Evolutionary conservation across 352 stramenopile genomes (phyloP).

Genomic region (Pythium brachiatum): DNA sequence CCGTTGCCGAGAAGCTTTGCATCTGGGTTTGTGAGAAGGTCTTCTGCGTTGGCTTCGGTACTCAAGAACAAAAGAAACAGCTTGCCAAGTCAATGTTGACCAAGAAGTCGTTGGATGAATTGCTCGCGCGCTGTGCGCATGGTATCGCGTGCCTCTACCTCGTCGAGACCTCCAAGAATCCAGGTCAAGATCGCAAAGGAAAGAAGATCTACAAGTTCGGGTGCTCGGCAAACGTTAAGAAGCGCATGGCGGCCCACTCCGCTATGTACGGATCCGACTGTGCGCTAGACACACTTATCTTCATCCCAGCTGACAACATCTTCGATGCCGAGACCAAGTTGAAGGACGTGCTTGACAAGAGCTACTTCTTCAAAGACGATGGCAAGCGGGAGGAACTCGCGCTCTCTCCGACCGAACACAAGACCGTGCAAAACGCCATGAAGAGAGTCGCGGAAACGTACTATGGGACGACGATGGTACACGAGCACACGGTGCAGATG

Average conservation of each 20-base stretch:
- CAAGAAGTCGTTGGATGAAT: background rate
- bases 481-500: background rate
- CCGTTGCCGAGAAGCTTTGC: background rate
- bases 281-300: slow-evolving; percentile 5
- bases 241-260: background rate
- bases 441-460: background rate
- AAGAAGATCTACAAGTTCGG: background rate
- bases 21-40: slow-evolving; percentile 1
- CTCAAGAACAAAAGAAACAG: background rate
- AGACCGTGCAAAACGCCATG: background rate
- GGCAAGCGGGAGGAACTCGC: background rate
- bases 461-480: slow-evolving; percentile 1
- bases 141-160: background rate
- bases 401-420: background rate
- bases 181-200: background rate
- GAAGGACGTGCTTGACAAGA: background rate
- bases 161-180: background rate
- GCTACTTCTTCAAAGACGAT: background rate
- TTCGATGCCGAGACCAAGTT: background rate
- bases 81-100: background rate
- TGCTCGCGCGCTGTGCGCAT: background rate
- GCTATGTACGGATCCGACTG: background rate
- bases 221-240: background rate
- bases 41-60: slow-evolving; percentile 6
- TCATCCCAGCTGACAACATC: background rate